These are phyloP conservation scores for Colletotrichum sp. DNA, from an alignment of 2,329 filamentous ascomycete genomes.

Conservation along the genomic window DNA sequence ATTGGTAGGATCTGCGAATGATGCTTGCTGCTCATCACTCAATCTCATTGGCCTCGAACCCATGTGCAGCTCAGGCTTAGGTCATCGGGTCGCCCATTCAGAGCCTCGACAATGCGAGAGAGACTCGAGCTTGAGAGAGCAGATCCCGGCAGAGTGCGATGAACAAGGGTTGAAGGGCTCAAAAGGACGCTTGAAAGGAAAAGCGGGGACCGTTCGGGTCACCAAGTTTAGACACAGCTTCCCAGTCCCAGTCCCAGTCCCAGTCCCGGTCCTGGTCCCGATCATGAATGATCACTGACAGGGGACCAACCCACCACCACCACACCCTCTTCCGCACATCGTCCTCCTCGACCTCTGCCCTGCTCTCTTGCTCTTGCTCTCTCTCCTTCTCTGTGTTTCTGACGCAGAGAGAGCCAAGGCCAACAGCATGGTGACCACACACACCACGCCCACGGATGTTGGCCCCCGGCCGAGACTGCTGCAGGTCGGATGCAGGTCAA, in stretches of 20 bases:
- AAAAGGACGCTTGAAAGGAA: conserved; percentile 9
- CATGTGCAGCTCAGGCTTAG: background rate
- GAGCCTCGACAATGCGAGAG: background rate
- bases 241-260: background rate
- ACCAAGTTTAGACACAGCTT: background rate
- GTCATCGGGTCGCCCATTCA: background rate
- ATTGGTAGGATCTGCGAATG: background rate
- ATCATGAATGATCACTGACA: background rate
- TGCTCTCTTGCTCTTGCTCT: background rate
- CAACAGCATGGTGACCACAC: background rate
- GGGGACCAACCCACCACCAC: background rate
- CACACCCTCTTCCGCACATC: background rate
- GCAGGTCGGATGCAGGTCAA: background rate
- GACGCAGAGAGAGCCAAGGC: background rate
- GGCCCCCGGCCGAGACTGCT: background rate
- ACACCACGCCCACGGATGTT: background rate
- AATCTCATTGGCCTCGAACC: conserved; percentile 5
- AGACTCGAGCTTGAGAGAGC: background rate
- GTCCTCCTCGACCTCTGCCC: background rate
- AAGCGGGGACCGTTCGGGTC: conserved; percentile 7
- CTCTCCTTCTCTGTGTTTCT: background rate
- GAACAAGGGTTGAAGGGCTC: background rate
- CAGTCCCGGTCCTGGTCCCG: background rate
- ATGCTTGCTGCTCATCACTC: conserved; percentile 17
- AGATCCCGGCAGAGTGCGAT: background rate